A percentile compares a stretch with the other conserved stretches of the same genome.
These are phyloP conservation scores for Panus rudis DNA, from an alignment of 768 basidiomycete genomes.

Conservation along the genomic window DNA sequence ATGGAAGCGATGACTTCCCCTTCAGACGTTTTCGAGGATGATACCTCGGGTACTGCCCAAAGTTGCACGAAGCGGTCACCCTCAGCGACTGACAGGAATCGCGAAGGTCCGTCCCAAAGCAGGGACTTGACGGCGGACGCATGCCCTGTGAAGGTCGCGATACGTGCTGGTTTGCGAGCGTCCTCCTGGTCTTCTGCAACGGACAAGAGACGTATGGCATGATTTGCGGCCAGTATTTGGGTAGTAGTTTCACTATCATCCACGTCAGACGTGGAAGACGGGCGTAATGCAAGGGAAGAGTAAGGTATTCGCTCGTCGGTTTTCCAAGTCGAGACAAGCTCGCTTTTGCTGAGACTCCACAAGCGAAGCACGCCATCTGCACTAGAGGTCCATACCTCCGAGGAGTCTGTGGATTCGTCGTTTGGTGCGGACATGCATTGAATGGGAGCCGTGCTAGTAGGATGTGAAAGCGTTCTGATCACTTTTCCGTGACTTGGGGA, in stretches of 20 bases:
- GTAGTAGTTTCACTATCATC: conserved; percentile 29
- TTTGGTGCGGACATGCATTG: conserved; percentile 37
- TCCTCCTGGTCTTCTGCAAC: too few species aligned
- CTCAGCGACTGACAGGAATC: conserved; percentile 56
- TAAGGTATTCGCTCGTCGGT: conserved; percentile 53
- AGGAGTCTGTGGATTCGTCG: conserved; percentile 20
- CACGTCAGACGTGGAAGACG: conserved; percentile 21
- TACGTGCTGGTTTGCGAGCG: conserved; percentile 35
- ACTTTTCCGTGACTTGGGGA: conserved; percentile 55
- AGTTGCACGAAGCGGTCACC: conserved; percentile 55
- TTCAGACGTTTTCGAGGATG: conserved; percentile 29
- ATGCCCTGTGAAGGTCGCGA: conserved; percentile 58
- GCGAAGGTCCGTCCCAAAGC: conserved; percentile 41
- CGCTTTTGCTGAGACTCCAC: conserved; percentile 49
- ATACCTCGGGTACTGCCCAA: conserved; percentile 43
- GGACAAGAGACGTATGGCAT: conserved; percentile 50
- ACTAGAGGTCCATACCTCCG: conserved; percentile 48
- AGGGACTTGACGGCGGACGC: conserved; percentile 47
- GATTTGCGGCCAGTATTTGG: conserved; percentile 52
- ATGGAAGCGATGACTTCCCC: conserved; percentile 54
- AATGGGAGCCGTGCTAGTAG: conserved; percentile 47
- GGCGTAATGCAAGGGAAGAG: conserved; percentile 42
- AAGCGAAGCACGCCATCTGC: conserved; percentile 49
- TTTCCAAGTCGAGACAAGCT: conserved; percentile 45
- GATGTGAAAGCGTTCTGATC: conserved; percentile 46